Evolutionary conservation across 768 basidiomycete genomes (phyloP).

Genomic region (Chiua virens): DNA sequence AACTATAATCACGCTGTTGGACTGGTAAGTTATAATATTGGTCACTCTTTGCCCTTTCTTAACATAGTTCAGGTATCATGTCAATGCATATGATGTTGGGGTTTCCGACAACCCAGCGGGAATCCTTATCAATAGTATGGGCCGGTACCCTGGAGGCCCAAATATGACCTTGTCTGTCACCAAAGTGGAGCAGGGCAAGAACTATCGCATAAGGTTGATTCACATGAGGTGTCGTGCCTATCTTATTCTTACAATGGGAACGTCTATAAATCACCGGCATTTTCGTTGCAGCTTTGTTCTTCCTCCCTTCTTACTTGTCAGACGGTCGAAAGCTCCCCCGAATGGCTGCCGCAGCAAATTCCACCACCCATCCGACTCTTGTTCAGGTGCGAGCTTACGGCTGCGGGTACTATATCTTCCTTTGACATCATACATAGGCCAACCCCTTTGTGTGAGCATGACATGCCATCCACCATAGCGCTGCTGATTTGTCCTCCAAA

Average conservation of each 20-base stretch:
- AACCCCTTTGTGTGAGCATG: slow-evolving; percentile 65
- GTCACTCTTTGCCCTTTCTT: background rate
- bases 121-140: too few relatives aligned
- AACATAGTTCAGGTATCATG: slow-evolving; percentile 19
- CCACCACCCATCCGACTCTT: slow-evolving; percentile 56
- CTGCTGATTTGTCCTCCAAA: background rate
- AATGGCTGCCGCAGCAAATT: slow-evolving; percentile 66
- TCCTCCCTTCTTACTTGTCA: background rate
- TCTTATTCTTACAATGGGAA: too few relatives aligned
- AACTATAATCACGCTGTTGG: too few relatives aligned
- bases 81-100: too few relatives aligned
- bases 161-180: slow-evolving; percentile 35
- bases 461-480: background rate
- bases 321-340: background rate
- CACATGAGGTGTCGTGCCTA: slow-evolving; percentile 27
- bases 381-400: slow-evolving; percentile 44
- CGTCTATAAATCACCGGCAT: slow-evolving; percentile 3
- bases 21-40: slow-evolving; percentile 30
- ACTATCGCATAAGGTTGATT: slow-evolving; percentile 40
- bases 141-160: slow-evolving; percentile 35
- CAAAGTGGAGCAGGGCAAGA: slow-evolving; percentile 31
- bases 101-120: too few relatives aligned
- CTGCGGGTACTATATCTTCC: background rate
- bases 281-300: background rate
- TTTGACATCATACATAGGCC: slow-evolving; percentile 42